A percentile compares a stretch with the other conserved stretches of the same genome.
Conservation (phyloP, 139 green algal species). For the Dunaliella sp. region DNA sequence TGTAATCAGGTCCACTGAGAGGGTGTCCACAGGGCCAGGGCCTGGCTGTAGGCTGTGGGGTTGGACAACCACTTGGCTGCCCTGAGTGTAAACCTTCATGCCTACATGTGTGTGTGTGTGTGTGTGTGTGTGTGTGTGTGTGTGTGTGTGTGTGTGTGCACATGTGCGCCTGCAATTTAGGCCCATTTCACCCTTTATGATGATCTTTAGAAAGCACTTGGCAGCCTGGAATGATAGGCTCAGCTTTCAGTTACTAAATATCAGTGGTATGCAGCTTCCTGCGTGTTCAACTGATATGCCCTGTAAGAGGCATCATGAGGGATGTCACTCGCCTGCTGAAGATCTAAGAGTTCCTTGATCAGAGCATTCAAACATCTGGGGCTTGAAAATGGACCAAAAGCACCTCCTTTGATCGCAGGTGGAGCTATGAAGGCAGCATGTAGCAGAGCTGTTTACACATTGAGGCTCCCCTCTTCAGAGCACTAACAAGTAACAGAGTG, state of each 20-base stretch:
- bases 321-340: no score
- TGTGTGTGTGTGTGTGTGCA: no score
- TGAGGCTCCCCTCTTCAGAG: neutral
- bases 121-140: no score
- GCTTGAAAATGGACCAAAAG: no score
- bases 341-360: no score
- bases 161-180: no score
- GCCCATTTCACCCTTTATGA: no score
- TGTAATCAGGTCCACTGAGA: constrained; percentile 15
- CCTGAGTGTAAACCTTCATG: neutral
- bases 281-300: no score
- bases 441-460: neutral
- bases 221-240: neutral
- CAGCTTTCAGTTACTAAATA: neutral
- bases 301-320: no score
- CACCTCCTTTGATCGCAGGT: no score
- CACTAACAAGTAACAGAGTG: neutral
- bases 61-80: neutral
- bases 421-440: neutral
- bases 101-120: neutral
- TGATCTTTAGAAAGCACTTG: neutral
- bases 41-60: neutral
- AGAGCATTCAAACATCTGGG: neutral
- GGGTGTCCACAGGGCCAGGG: constrained; percentile 15
- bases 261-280: no score